These are phyloP conservation scores for Scalesia atractyloides DNA, from an alignment of 129 eudicot species.

Conservation along the genomic window DNA sequence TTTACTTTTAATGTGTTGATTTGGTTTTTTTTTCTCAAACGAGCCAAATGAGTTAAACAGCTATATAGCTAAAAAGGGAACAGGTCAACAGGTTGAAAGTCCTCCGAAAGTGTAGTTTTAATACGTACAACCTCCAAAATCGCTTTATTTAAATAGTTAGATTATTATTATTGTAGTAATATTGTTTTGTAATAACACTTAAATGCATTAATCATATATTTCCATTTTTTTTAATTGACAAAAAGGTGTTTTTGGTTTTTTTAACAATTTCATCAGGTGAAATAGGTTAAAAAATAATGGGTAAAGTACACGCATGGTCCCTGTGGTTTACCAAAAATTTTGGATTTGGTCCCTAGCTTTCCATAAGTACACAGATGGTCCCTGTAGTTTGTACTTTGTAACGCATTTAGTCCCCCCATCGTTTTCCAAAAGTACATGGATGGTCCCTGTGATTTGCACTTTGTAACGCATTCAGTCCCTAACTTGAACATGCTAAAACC, in stretches of 20 bases:
- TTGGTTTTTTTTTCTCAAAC: background rate
- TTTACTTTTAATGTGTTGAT: conserved; percentile 9
- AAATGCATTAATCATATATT: background rate
- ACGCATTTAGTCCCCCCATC: too few species aligned
- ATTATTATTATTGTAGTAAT: background rate
- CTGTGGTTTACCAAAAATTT: too few species aligned
- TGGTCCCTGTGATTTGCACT: too few species aligned
- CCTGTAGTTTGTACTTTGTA: too few species aligned
- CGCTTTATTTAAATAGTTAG: background rate
- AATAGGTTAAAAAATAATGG: too few species aligned
- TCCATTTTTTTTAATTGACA: background rate
- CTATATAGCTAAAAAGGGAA: background rate
- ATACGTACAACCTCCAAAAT: background rate
- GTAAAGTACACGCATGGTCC: too few species aligned
- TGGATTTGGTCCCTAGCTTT: too few species aligned
- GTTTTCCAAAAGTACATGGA: too few species aligned
- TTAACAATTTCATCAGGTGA: too few species aligned
- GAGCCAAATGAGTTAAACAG: background rate
- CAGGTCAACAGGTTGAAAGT: conserved; percentile 21
- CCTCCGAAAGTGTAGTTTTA: background rate
- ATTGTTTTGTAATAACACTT: background rate
- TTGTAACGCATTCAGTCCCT: too few species aligned
- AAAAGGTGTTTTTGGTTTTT: background rate
- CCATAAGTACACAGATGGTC: too few species aligned
- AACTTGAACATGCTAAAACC: too few species aligned